Percentiles rank a stretch among this genome's conserved stretches.
These are phyloP conservation scores for Mycena latifolia DNA, from an alignment of 768 basidiomycete genomes.

Conservation along the genomic window DNA sequence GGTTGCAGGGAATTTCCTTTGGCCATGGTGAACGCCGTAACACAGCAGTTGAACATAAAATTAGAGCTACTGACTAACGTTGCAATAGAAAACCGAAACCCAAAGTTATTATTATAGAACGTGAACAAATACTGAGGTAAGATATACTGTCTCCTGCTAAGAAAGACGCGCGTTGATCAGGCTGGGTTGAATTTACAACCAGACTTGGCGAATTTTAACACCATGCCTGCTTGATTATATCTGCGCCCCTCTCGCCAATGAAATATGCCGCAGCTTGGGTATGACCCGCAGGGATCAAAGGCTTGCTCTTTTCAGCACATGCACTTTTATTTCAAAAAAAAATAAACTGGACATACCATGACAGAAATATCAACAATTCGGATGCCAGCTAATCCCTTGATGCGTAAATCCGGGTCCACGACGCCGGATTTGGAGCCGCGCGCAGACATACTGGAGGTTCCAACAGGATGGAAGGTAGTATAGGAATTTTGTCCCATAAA, in stretches of 20 bases:
- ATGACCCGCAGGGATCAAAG: conserved; percentile 2
- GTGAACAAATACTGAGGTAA: too few species aligned
- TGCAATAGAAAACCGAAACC: too few species aligned
- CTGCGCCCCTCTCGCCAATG: neutral
- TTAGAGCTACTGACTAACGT: too few species aligned
- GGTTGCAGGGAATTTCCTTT: too few species aligned
- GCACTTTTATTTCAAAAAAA: too few species aligned
- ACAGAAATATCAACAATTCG: conserved; percentile 47
- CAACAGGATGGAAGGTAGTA: conserved; percentile 46
- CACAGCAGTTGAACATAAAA: too few species aligned
- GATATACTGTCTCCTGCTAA: too few species aligned
- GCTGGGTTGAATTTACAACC: too few species aligned
- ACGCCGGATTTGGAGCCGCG: conserved; percentile 43
- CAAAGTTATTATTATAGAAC: too few species aligned
- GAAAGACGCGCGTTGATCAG: too few species aligned
- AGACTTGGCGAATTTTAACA: too few species aligned
- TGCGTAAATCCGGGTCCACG: conserved; percentile 47
- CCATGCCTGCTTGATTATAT: conserved; percentile 3
- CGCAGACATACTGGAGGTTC: conserved; percentile 47
- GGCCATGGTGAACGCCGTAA: too few species aligned
- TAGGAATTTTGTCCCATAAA: conserved; percentile 39
- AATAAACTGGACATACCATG: conserved; percentile 34
- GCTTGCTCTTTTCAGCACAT: neutral
- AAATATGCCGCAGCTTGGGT: neutral
- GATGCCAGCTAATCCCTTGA: conserved; percentile 44